Evolutionary conservation across 495 filamentous ascomycete genomes (phyloP), one percentile per base, ranked within the genome.

Genomic region (Penicillium silybi): DNA sequence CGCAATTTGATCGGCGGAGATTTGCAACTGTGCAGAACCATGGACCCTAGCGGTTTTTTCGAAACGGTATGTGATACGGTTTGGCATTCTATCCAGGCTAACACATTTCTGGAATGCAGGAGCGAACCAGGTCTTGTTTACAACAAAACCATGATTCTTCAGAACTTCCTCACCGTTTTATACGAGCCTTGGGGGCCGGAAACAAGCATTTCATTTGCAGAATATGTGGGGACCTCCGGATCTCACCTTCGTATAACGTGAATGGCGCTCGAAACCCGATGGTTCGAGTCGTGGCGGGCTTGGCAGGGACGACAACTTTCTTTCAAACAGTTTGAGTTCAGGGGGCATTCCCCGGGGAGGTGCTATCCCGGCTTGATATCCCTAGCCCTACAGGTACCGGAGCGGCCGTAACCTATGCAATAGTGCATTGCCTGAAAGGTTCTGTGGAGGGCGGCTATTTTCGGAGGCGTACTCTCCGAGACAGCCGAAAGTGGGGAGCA

Each of bases 1-100:
- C 51, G 45, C 51, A 29, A 54, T 54, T 38, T 32, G 44, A 48
- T 54, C 51, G 44, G 27, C 52, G 37, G 19, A n/a, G 45, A 54
- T 48, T 32, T 20, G 26, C 44, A 19, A 19, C 20, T 48, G 40
- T 44, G 32, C 22, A 6, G 44, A 37, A 19, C 44, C 10, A 3
- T 13, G 29, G 26, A 29, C 26, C 26, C 26, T 29, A 32, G 29
- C 8, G 9, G 29, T 10, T 32, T 32, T 13, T 10, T 11, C 22
- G 22, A 6, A 32, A 10, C 3, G 29, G 29, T 13, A 15, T 32
- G 1, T 13, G 29, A 32, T 32, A 13, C 11, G 11, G 29, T 13
- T 32, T 32, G 29, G 29, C 29, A 32, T 10, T 23, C 22, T 23
- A 23, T 23, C 6, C 10, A 32, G 10, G 29, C 1, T 3, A 7